phyloP scores from a whole-genome alignment of 306 rosid genomes.

The Begonia fuchsioides region DNA sequence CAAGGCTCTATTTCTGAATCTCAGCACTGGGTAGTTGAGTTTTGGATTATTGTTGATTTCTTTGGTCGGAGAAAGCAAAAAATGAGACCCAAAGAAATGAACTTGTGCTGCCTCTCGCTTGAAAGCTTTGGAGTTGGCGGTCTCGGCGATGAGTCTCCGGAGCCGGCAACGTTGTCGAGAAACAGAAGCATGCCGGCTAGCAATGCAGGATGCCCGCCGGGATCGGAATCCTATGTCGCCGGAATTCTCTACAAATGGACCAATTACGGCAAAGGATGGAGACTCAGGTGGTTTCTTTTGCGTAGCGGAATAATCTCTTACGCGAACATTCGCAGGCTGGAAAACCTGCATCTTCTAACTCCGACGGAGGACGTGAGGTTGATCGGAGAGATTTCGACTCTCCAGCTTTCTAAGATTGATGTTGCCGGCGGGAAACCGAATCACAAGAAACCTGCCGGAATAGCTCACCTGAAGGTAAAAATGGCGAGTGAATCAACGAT shows the following conservation, averaged over 20 bases:
- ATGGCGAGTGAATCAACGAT: too few species aligned
- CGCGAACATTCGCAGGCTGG: constrained; percentile 71
- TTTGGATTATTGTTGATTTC: background rate
- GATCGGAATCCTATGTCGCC: constrained; percentile 69
- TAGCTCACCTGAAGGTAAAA: constrained; percentile 80
- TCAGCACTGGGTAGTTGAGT: background rate
- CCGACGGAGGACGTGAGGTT: constrained; percentile 39
- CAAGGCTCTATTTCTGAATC: background rate
- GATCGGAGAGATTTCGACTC: constrained; percentile 64
- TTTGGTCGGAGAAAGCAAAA: constrained; percentile 3
- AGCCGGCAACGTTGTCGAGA: constrained; percentile 51
- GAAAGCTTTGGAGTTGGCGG: constrained; percentile 40
- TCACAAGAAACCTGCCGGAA: constrained; percentile 41
- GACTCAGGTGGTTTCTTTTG: constrained; percentile 88
- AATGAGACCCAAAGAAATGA: constrained; percentile 93
- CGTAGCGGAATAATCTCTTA: constrained; percentile 75
- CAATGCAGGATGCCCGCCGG: constrained; percentile 23
- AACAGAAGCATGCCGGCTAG: constrained; percentile 62
- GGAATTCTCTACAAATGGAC: constrained; percentile 94
- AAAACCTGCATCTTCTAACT: constrained; percentile 51
- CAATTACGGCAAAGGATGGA: constrained; percentile 96
- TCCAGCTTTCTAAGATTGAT: constrained; percentile 43
- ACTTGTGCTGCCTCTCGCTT: constrained; percentile 73
- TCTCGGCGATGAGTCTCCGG: constrained; percentile 67
- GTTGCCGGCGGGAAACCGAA: constrained; percentile 26